Conservation (phyloP, 1,139 yeast genomes). For the Ogataea hybrid region DNA sequence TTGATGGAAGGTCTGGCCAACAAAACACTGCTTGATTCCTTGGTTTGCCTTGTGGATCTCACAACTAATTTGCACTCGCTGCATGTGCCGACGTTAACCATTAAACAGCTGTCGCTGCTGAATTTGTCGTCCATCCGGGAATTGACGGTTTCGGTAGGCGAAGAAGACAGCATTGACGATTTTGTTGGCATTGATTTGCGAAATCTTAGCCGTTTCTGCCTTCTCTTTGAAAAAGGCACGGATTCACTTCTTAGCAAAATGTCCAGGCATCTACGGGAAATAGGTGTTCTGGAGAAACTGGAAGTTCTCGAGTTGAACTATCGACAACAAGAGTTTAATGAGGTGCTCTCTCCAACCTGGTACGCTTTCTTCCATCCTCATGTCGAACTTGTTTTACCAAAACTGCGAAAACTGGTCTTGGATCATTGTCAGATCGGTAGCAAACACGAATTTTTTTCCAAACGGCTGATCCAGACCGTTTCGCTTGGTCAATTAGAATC, state of each 20-base stretch:
- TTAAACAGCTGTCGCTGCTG: too few relatives aligned
- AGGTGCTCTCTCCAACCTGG: conserved; percentile 25
- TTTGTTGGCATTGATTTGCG: not conserved
- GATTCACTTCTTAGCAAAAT: conserved; percentile 18
- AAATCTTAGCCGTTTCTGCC: not conserved
- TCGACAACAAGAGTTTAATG: conserved; percentile 25
- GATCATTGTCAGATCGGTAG: conserved; percentile 25
- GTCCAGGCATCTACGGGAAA: conserved; percentile 8
- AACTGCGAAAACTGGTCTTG: conserved; percentile 19
- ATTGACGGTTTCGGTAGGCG: too few relatives aligned
- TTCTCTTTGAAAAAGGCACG: conserved; percentile 12
- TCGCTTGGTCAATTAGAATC: too few relatives aligned
- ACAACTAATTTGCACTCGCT: too few relatives aligned
- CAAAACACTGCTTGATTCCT: too few relatives aligned
- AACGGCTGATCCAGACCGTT: too few relatives aligned
- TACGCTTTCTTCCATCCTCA: conserved; percentile 23
- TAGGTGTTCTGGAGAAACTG: conserved; percentile 12
- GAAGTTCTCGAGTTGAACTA: conserved; percentile 19
- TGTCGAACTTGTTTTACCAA: conserved; percentile 1
- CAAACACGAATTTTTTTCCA: conserved; percentile 14
- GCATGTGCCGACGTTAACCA: too few relatives aligned
- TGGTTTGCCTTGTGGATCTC: too few relatives aligned
- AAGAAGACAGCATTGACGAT: not conserved
- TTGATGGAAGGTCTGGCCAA: too few relatives aligned
- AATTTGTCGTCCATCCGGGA: too few relatives aligned